Conservation (phyloP, 768 basidiomycete species). For the Auricularia cornea region DNA sequence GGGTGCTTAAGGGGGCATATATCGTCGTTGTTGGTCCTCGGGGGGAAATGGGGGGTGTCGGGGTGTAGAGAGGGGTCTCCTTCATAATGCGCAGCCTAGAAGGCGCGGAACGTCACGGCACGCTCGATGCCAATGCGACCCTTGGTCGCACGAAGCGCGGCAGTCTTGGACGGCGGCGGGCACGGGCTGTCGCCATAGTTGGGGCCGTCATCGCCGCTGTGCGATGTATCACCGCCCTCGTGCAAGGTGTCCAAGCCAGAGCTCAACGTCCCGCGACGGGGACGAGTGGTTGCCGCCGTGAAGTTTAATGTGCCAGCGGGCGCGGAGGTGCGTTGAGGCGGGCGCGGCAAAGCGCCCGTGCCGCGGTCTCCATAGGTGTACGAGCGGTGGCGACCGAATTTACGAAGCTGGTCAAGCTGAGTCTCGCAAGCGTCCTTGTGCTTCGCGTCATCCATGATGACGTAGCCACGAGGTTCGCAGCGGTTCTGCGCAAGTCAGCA, state of each 20-base stretch:
- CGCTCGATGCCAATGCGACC: constrained; percentile 3
- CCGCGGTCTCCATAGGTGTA: constrained; percentile 80
- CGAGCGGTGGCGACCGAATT: constrained; percentile 84
- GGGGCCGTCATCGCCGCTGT: constrained; percentile 66
- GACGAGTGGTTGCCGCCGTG: constrained; percentile 51
- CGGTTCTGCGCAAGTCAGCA: constrained; percentile 27
- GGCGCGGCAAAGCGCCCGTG: constrained; percentile 24
- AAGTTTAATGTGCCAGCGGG: constrained; percentile 36
- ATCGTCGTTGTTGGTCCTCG: background rate
- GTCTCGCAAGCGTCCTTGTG: constrained; percentile 73
- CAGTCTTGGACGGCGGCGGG: constrained; percentile 61
- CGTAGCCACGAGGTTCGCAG: constrained; percentile 77
- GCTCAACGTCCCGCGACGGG: constrained; percentile 32
- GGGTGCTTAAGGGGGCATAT: background rate
- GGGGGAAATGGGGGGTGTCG: background rate
- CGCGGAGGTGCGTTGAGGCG: constrained; percentile 58
- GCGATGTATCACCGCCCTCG: constrained; percentile 57
- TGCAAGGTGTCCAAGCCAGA: constrained; percentile 48
- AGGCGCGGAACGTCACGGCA: constrained; percentile 5
- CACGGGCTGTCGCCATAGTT: constrained; percentile 85
- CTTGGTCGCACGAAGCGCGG: constrained; percentile 23
- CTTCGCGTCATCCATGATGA: constrained; percentile 90
- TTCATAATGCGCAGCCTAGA: background rate
- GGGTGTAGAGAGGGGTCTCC: background rate
- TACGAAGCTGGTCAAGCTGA: constrained; percentile 88